These are phyloP conservation scores for Tolypocladium pustulatum DNA, from an alignment of 2,329 filamentous ascomycete genomes.

Conservation along the genomic window DNA sequence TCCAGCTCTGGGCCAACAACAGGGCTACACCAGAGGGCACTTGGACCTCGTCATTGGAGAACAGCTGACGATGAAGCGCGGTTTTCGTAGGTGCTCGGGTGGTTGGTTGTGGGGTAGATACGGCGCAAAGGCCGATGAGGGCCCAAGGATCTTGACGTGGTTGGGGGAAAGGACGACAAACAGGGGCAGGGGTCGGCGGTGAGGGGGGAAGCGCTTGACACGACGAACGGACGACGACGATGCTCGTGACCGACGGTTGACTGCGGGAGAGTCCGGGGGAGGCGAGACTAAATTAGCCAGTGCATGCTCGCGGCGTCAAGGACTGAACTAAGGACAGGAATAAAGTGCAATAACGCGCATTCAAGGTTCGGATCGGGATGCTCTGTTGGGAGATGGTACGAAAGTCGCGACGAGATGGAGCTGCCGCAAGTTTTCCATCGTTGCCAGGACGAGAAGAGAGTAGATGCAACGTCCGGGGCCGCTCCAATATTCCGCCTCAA, in stretches of 20 bases:
- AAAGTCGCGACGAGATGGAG: not conserved
- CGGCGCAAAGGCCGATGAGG: not conserved
- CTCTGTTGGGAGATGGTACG: not conserved
- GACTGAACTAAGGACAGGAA: not conserved
- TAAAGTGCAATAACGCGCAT: not conserved
- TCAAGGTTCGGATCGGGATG: not conserved
- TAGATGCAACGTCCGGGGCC: not conserved
- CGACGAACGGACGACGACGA: not conserved
- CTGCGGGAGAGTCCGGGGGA: not conserved
- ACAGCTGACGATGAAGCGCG: not conserved
- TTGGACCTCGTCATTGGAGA: not conserved
- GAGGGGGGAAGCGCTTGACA: not conserved
- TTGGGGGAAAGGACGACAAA: not conserved
- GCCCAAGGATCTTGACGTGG: not conserved
- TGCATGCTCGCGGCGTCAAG: not conserved
- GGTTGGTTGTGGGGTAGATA: not conserved
- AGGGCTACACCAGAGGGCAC: not conserved
- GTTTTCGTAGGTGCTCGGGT: not conserved
- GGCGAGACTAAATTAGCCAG: not conserved
- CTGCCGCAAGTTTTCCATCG: not conserved
- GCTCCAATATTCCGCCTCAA: not conserved
- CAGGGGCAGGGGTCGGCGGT: not conserved
- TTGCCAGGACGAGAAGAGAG: not conserved
- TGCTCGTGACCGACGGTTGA: not conserved
- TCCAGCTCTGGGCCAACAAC: not conserved